Evolutionary conservation across 2,329 filamentous ascomycete genomes (phyloP), one percentile per base, ranked within the genome.

Genomic region (Nakataea oryzae): DNA sequence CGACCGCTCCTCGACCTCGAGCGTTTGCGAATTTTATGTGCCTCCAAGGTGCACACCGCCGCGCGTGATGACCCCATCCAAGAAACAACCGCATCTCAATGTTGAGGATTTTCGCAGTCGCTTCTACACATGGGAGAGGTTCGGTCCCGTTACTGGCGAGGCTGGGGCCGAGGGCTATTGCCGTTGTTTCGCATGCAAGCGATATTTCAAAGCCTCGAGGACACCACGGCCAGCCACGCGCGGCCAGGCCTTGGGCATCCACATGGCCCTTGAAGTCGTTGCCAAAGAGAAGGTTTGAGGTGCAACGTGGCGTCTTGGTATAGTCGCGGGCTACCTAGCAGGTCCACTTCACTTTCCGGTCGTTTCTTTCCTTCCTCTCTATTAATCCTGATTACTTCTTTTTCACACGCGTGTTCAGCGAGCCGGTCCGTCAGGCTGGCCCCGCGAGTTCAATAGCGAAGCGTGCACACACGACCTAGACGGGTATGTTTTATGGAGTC

Each of bases 71-170:
- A 8, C 7, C n/a, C 41, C 17, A 17, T 7, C 41, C 21, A 50
- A 21, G 14, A 21, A 50, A 9, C 41, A 8, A 6, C 17, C 41
- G n/a, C n/a, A n/a, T 21, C 41, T 57, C 14, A 11, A 57, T 28
- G 6, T 27, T 28, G 59, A 61, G 9, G 59, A 61, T n/a, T 60
- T 61, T 14, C 13, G 29, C 59, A 61, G 29, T 28, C 59, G 54
- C 14, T 61, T 61, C 28, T 29, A 12, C 41, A n/a, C 41, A 9
- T 50, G 41, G 41, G 41, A 50, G 41, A n/a, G n/a, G 1, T 2
- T n/a, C 6, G 41, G 41, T 8, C 41, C 41, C 17, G 41, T 17
- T n/a, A 17, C 3, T n/a, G 14, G 11, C 21, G 41, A n/a, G 21
- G 17, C 41, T 1, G 41, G 41, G 11, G 41, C 7, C 1, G 3